phyloP scores from a whole-genome alignment of 805 yeast genomes.

The Saccharomyces jurei region DNA sequence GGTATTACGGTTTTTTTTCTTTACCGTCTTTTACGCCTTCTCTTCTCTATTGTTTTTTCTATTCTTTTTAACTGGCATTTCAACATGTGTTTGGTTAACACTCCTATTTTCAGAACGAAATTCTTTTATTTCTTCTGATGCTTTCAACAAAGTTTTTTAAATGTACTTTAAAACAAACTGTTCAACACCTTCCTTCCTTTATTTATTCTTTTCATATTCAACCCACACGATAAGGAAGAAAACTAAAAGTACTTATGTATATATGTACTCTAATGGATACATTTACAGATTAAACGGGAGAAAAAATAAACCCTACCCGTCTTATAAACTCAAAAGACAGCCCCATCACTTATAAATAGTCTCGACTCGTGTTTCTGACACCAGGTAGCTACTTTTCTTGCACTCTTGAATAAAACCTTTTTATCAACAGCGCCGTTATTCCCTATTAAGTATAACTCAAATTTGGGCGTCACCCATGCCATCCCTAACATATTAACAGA shows the following conservation, averaged over 20 bases:
- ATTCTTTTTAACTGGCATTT: not conserved
- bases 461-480: slow-evolving; percentile 50
- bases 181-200: not conserved
- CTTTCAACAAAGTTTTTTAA: slow-evolving; percentile 1
- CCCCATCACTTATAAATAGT: slow-evolving; percentile 69
- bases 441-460: slow-evolving; percentile 51
- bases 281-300: not conserved
- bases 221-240: not conserved
- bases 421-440: slow-evolving; percentile 48
- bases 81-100: slow-evolving; percentile 1
- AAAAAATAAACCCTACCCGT: not conserved
- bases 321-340: slow-evolving; percentile 38
- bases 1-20: not conserved
- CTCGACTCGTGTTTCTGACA: slow-evolving; percentile 62
- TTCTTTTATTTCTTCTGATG: not conserved
- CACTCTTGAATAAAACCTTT: slow-evolving; percentile 50
- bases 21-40: not conserved
- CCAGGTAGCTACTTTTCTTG: slow-evolving; percentile 65
- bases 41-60: not conserved
- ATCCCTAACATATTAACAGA: slow-evolving; percentile 32
- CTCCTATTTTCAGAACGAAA: not conserved
- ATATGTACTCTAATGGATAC: not conserved
- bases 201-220: not conserved
- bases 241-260: not conserved
- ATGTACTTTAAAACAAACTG: not conserved